A percentile compares a stretch with the other conserved stretches of the same genome.
phyloP scores from a whole-genome alignment of 331 rosid species.

The Malus hybrid region DNA sequence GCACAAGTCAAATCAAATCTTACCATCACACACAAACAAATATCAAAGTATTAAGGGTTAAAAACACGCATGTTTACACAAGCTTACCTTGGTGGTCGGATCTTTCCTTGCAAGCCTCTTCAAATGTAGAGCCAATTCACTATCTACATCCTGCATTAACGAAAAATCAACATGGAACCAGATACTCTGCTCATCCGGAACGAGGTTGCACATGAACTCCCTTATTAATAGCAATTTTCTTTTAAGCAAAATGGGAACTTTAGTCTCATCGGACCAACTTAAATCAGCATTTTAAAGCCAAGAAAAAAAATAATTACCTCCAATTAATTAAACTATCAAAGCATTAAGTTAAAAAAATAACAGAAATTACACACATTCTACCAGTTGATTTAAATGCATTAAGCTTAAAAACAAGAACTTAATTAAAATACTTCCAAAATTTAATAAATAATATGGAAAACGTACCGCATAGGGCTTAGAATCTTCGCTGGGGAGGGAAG shows the following conservation, averaged over 20 bases:
- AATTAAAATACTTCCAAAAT: not conserved
- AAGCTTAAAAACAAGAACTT: not conserved
- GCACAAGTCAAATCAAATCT: constrained; percentile 17
- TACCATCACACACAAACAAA: not conserved
- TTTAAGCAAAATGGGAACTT: not conserved
- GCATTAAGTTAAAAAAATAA: not conserved
- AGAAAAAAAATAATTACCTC: not conserved
- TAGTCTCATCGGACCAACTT: not conserved
- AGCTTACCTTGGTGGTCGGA: constrained; percentile 75
- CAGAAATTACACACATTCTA: not conserved
- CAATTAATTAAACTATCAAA: not conserved
- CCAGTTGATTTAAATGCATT: not conserved
- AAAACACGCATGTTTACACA: not conserved
- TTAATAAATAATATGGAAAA: not conserved
- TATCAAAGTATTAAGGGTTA: not conserved
- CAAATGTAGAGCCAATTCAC: constrained; percentile 81
- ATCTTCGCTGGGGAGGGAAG: constrained; percentile 53
- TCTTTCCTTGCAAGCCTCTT: constrained; percentile 96
- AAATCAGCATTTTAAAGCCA: too few relatives aligned
- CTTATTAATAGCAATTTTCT: not conserved
- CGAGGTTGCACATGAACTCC: not conserved
- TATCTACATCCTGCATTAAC: constrained; percentile 60
- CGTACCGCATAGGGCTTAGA: constrained; percentile 42
- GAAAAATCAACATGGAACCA: not conserved
- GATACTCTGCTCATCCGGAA: not conserved